Evolutionary conservation across 2,329 filamentous ascomycete species (phyloP).

Genomic region (Talaromyces islandicus): DNA sequence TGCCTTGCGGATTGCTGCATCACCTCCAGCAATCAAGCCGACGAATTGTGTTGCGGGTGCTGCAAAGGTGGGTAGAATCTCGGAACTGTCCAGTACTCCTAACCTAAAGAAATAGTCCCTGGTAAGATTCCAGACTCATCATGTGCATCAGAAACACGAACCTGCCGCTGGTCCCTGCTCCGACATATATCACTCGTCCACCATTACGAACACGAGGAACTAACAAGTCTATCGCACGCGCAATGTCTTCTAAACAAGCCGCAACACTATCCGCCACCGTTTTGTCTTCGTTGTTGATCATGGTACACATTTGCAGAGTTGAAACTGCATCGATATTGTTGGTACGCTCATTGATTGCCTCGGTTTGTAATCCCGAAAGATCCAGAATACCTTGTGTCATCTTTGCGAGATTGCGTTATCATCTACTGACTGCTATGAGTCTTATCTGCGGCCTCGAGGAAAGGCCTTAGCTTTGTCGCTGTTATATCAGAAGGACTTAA

Average conservation of each 20-base stretch:
- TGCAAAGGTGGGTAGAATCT: conserved; percentile 39
- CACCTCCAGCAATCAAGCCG: conserved; percentile 38
- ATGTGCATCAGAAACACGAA: too few species aligned
- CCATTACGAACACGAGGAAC: conserved; percentile 25
- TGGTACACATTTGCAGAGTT: conserved; percentile 32
- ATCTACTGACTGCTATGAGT: too few species aligned
- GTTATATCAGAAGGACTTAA: too few species aligned
- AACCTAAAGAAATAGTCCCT: conserved; percentile 22
- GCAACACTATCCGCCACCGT: conserved; percentile 26
- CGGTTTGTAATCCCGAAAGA: conserved; percentile 31
- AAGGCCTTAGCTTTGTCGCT: too few species aligned
- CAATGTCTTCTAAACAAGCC: conserved; percentile 27
- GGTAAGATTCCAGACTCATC: too few species aligned
- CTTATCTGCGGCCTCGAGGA: too few species aligned
- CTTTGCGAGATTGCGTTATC: too few species aligned
- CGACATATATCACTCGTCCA: conserved; percentile 34
- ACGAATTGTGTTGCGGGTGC: conserved; percentile 35
- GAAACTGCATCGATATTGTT: conserved; percentile 31
- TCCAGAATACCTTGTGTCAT: too few species aligned
- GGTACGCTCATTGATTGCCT: conserved; percentile 30
- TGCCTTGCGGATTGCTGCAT: conserved; percentile 34
- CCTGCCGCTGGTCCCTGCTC: conserved; percentile 42
- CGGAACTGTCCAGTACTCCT: conserved; percentile 37
- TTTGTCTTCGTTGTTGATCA: conserved; percentile 34
- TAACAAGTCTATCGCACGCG: conserved; percentile 28